phyloP scores from a whole-genome alignment of 2,329 filamentous ascomycete species.

The Albophoma yamanashiensis region DNA sequence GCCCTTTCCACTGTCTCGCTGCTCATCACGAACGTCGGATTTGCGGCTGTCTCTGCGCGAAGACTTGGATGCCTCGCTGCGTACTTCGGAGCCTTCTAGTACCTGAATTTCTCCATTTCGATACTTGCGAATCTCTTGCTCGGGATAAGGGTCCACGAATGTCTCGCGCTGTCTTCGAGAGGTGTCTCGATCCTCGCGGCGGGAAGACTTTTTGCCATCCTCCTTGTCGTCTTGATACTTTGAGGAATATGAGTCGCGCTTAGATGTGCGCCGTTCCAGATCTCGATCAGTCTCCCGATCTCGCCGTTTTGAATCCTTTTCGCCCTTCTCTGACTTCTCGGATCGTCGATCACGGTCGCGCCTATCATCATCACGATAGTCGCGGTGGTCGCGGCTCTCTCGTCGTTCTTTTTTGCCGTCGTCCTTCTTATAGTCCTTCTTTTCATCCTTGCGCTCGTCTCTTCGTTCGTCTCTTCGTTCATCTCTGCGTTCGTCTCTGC shows the following conservation, averaged over 20 bases:
- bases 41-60: conserved; percentile 13
- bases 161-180: conserved; percentile 17
- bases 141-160: conserved; percentile 11
- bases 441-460: conserved; percentile 7
- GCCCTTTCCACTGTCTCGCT: conserved; percentile 13
- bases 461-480: conserved; percentile 10
- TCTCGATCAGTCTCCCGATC: conserved; percentile 10
- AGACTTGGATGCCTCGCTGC: conserved; percentile 12
- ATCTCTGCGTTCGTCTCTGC: conserved; percentile 11
- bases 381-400: conserved; percentile 5
- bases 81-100: conserved; percentile 17
- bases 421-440: conserved; percentile 1
- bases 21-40: conserved; percentile 14
- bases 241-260: conserved; percentile 17
- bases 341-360: conserved; percentile 9
- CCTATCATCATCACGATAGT: conserved; percentile 9
- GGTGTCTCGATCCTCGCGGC: conserved; percentile 20
- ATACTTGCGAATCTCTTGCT: conserved; percentile 10
- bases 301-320: conserved; percentile 10
- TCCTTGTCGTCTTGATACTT: conserved; percentile 18
- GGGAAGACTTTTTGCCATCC: conserved; percentile 17
- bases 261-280: conserved; percentile 16
- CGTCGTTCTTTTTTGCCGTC: background rate
- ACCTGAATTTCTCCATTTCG: conserved; percentile 16
- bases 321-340: conserved; percentile 4